phyloP scores from a whole-genome alignment of 1,139 yeast species.

The Oligophagozyma castellii region DNA sequence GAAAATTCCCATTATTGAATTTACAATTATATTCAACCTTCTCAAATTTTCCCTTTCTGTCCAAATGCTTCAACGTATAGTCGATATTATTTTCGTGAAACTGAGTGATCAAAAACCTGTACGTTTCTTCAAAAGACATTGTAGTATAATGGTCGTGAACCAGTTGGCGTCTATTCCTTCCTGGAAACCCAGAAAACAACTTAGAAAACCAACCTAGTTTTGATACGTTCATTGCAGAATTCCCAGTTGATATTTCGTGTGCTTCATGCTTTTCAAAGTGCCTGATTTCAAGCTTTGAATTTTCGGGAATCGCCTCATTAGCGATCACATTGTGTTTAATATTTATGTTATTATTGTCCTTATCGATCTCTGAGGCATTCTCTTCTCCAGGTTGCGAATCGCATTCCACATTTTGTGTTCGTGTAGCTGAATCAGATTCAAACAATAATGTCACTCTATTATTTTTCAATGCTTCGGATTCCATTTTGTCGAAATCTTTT shows the following conservation, averaged over 20 bases:
- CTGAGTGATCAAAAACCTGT: constrained; percentile 15
- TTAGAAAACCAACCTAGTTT: constrained; percentile 16
- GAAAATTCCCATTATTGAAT: constrained; percentile 15
- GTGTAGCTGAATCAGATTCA: constrained; percentile 13
- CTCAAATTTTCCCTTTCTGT: constrained; percentile 11
- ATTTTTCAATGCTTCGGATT: background rate
- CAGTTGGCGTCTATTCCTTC: constrained; percentile 4
- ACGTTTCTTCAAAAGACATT: constrained; percentile 19
- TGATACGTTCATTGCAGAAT: background rate
- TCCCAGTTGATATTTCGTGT: background rate
- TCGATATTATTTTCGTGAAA: constrained; percentile 18
- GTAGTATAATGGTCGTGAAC: constrained; percentile 11
- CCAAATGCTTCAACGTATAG: constrained; percentile 13
- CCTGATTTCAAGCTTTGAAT: too few species aligned
- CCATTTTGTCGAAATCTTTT: constrained; percentile 2
- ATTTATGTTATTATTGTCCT: background rate
- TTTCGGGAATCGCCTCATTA: too few species aligned
- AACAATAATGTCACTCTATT: constrained; percentile 22
- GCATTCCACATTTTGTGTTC: background rate
- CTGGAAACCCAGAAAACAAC: constrained; percentile 11
- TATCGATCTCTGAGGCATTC: too few species aligned
- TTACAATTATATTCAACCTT: constrained; percentile 19
- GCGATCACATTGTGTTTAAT: background rate
- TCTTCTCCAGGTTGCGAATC: too few species aligned
- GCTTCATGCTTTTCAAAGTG: background rate